Percentiles rank a stretch among this genome's conserved stretches.
Evolutionary conservation across 768 basidiomycete genomes (phyloP).

Genomic region (Kwoniella sp.): DNA sequence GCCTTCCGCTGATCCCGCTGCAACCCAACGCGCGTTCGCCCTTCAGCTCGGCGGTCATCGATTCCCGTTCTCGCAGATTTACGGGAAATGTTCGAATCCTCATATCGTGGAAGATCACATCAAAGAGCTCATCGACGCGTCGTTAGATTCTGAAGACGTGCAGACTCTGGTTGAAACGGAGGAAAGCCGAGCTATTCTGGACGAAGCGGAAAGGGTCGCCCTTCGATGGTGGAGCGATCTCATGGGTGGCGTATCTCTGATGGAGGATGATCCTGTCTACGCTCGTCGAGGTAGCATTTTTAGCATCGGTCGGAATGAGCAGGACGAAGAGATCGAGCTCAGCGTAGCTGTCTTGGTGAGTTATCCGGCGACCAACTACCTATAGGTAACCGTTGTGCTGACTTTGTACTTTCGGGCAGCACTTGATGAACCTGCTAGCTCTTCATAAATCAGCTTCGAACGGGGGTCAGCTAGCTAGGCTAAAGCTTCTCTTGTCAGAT

Average conservation of each 20-base stretch:
- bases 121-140: constrained; percentile 8
- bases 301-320: constrained; percentile 29
- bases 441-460: constrained; percentile 36
- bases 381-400: neutral
- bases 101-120: constrained; percentile 10
- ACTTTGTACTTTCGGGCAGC: constrained; percentile 24
- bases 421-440: constrained; percentile 42
- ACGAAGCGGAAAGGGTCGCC: constrained; percentile 24
- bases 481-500: constrained; percentile 76
- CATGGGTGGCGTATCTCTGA: constrained; percentile 17
- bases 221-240: constrained; percentile 45
- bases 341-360: constrained; percentile 47
- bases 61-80: constrained; percentile 4
- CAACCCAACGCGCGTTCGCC: constrained; percentile 26
- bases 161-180: constrained; percentile 6
- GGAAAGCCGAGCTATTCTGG: constrained; percentile 23
- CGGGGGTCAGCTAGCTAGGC: constrained; percentile 60
- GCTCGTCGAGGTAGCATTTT: constrained; percentile 30
- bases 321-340: constrained; percentile 45
- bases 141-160: neutral
- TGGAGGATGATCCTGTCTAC: constrained; percentile 13
- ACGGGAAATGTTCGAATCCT: constrained; percentile 12
- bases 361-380: neutral
- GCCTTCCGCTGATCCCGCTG: constrained; percentile 7
- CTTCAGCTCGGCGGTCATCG: constrained; percentile 9